phyloP scores from a whole-genome alignment of 2,329 filamentous ascomycete species.

The Coniosporium tulheliwenetii region DNA sequence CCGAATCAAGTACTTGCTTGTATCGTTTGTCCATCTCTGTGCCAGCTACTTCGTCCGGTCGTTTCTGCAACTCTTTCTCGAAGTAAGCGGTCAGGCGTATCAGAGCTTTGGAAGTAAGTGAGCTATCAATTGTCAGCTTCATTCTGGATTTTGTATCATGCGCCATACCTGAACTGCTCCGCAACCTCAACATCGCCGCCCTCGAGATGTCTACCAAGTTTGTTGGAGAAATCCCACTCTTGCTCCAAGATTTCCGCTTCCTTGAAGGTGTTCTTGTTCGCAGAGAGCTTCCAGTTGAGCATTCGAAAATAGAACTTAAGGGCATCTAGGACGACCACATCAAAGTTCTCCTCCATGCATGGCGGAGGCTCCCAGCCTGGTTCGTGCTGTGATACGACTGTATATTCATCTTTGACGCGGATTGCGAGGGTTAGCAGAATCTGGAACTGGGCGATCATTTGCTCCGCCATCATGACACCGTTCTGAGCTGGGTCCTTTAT shows the following conservation, averaged over 20 bases:
- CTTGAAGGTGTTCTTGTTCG: conserved; percentile 98
- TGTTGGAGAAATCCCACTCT: conserved; percentile 95
- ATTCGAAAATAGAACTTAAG: conserved; percentile 98
- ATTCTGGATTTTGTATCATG: neutral
- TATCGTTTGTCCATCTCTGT: conserved; percentile 93
- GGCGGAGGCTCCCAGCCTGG: conserved; percentile 90
- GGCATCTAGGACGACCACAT: conserved; percentile 78
- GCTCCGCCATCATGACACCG: conserved; percentile 85
- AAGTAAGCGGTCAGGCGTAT: conserved; percentile 80
- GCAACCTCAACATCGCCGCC: conserved; percentile 92
- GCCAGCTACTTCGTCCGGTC: conserved; percentile 62
- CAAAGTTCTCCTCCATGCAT: conserved; percentile 93
- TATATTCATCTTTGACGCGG: conserved; percentile 79
- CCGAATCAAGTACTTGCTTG: conserved; percentile 88
- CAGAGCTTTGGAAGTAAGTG: conserved; percentile 82
- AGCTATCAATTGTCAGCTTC: conserved; percentile 28
- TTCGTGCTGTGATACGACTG: conserved; percentile 69
- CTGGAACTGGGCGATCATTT: conserved; percentile 96
- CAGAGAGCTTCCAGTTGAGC: conserved; percentile 92
- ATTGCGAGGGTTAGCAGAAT: conserved; percentile 84
- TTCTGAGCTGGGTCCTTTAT: conserved; percentile 92
- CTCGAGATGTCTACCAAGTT: conserved; percentile 80
- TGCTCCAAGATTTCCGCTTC: conserved; percentile 94
- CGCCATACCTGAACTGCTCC: conserved; percentile 67
- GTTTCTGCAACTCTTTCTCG: conserved; percentile 73